These are phyloP conservation scores for Vaccinium myrtillus DNA, from an alignment of 148 eudicot genomes.

Conservation along the genomic window DNA sequence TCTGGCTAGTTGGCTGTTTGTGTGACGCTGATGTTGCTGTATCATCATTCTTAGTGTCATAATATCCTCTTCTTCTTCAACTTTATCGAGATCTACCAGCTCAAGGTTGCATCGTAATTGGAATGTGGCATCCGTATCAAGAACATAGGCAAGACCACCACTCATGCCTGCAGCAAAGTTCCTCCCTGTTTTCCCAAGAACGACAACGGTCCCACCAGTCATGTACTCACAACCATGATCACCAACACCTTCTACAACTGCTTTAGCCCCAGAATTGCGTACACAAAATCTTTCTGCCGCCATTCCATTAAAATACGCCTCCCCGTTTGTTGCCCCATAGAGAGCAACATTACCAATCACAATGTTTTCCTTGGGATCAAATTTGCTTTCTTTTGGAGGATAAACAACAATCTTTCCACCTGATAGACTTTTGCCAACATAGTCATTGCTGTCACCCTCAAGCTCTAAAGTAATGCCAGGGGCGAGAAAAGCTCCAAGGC, in stretches of 20 bases:
- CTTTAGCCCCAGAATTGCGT: conserved; percentile 91
- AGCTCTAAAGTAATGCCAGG: conserved; percentile 94
- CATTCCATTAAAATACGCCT: conserved; percentile 97
- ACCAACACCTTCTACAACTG: conserved; percentile 99
- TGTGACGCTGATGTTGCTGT: conserved; percentile 97
- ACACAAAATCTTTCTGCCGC: conserved; percentile 98
- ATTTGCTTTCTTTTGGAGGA: conserved; percentile 80
- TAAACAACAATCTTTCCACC: conserved; percentile 94
- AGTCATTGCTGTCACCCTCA: conserved; percentile 98
- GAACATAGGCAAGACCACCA: conserved; percentile 92
- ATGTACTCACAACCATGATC: conserved; percentile 99
- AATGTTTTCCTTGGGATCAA: conserved; percentile 96
- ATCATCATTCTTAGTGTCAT: conserved; percentile 84
- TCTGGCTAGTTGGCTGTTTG: conserved; percentile 76
- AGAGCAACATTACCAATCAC: conserved; percentile 97
- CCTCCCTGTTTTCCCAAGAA: conserved; percentile 90
- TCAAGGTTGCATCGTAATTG: conserved; percentile 69
- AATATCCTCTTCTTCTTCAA: conserved; percentile 88
- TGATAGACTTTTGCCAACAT: conserved; percentile 95
- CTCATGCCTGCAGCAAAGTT: conserved; percentile 99
- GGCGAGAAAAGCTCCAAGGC: conserved; percentile 95
- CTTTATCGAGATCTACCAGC: conserved; percentile 92
- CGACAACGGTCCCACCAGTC: conserved; percentile 95
- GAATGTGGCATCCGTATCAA: conserved; percentile 71
- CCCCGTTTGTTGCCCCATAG: conserved; percentile 88